Percentiles rank a stretch among this genome's conserved stretches.
Evolutionary conservation across 2,329 filamentous ascomycete species (phyloP).

Genomic region (Alternaria ethzedia): DNA sequence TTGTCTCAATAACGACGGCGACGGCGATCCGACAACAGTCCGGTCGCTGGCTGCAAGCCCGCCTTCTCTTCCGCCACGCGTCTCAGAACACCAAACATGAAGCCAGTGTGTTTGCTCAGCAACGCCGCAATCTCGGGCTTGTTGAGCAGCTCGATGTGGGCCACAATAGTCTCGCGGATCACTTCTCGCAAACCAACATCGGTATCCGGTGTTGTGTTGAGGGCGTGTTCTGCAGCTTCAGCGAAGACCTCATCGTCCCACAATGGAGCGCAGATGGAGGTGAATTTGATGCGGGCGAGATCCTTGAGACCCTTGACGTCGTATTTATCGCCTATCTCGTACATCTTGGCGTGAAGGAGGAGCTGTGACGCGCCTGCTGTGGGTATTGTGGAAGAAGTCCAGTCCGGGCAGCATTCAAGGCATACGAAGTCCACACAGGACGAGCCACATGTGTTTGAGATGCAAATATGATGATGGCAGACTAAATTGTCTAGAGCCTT

Average conservation of each 20-base stretch:
- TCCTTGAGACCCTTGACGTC: constrained; percentile 8
- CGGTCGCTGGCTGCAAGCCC: background rate
- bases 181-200: background rate
- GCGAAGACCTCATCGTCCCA: background rate
- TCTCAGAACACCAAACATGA: background rate
- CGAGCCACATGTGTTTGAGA: fast-evolving
- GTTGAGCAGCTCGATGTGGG: background rate
- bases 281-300: constrained; percentile 11
- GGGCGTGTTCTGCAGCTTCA: background rate
- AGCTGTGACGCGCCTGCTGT: background rate
- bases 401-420: background rate
- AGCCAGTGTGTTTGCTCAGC: background rate
- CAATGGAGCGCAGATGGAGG: background rate
- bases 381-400: background rate
- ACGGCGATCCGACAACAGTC: background rate
- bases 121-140: background rate
- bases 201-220: background rate
- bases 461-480: background rate
- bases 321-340: constrained; percentile 19
- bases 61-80: background rate
- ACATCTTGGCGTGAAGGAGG: constrained; percentile 1
- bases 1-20: no score
- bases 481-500: no score
- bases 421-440: background rate
- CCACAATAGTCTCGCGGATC: background rate